Evolutionary conservation across 2,329 filamentous ascomycete species (phyloP), one percentile per base, ranked within the genome.

Genomic region (Chrysosphaeria jannelii): DNA sequence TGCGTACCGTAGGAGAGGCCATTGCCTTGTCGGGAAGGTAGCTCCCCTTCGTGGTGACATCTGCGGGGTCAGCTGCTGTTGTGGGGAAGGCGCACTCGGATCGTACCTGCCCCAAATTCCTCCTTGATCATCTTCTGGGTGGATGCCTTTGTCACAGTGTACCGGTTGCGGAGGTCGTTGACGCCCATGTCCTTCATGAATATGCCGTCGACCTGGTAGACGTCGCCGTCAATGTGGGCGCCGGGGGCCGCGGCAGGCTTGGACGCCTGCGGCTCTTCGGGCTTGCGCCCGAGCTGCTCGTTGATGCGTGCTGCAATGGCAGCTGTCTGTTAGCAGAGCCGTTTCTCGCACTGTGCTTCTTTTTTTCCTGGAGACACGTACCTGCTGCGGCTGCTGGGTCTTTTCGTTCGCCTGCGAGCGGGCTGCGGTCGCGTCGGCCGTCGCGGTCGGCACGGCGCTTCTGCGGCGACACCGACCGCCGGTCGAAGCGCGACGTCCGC

Each of bases 71-170:
- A 30, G 24, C 23, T n/a, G n/a, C n/a, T n/a, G n/a, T n/a, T n/a
- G n/a, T n/a, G n/a, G n/a, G n/a, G n/a, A n/a, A n/a, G n/a, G n/a
- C n/a, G n/a, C n/a, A n/a, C n/a, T n/a, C 17, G 14, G 50, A 54
- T 63, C 79, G 67, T 97, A 97, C 85, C 85, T 59, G 85, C 81
- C 60, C 85, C 85, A 67, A 81, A 93, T 41, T 91, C 76, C 55
- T 91, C 81, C 69, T 90, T 89, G 41, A 97, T 97, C 81, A 85
- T 90, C 63, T 90, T 89, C 57, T 93, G 85, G 34, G 78, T 90
- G 37, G 76, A 72, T 39, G 79, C 78, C 54, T 91, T 93, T 33
- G 81, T 97, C 50, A 97, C 58, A 44, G 79, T 70, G 46, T 97
- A 97, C 36, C 81, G 74, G 44, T 93, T 97, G 33, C 81, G 70